phyloP scores from a whole-genome alignment of 805 yeast genomes.

The Starmerella sp. region DNA sequence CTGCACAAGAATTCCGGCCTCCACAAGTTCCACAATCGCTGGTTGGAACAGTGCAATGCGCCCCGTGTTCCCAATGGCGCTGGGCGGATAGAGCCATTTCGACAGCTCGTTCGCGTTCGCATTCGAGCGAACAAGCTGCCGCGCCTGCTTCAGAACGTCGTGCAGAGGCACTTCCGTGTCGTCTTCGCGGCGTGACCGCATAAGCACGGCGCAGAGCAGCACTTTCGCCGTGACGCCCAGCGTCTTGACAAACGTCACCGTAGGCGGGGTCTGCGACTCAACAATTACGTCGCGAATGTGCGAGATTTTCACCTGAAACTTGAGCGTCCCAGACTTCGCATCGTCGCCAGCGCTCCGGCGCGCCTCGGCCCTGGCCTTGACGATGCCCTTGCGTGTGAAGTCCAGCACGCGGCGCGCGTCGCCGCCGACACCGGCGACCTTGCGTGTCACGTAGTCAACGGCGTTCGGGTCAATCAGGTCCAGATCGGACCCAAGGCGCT shows the following conservation, averaged over 20 bases:
- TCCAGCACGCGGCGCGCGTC: conserved; percentile 90
- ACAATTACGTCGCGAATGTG: conserved; percentile 71
- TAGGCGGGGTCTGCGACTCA: conserved; percentile 69
- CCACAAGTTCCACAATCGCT: conserved; percentile 58
- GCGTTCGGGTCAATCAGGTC: conserved; percentile 35
- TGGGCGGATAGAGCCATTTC: conserved; percentile 16
- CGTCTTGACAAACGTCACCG: conserved; percentile 44
- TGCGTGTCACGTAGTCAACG: conserved; percentile 80
- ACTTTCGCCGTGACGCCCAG: conserved; percentile 63
- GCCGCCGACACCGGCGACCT: conserved; percentile 92
- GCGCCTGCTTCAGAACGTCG: conserved; percentile 68
- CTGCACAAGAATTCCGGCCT: conserved; percentile 62
- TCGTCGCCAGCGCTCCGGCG: conserved; percentile 8
- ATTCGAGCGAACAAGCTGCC: conserved; percentile 39
- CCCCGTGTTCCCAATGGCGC: conserved; percentile 26
- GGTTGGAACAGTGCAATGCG: conserved; percentile 51
- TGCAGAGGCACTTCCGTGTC: conserved; percentile 61
- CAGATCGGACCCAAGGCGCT: conserved; percentile 45
- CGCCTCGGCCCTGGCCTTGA: conserved; percentile 33
- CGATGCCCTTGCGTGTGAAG: conserved; percentile 81
- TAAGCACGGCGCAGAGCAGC: conserved; percentile 54
- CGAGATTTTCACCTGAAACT: conserved; percentile 31
- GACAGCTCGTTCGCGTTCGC: conserved; percentile 25
- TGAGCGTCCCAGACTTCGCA: conserved; percentile 29
- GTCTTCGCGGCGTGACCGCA: conserved; percentile 56